Evolutionary conservation across 768 basidiomycete genomes (phyloP).

Genomic region (Mycena belliarum): DNA sequence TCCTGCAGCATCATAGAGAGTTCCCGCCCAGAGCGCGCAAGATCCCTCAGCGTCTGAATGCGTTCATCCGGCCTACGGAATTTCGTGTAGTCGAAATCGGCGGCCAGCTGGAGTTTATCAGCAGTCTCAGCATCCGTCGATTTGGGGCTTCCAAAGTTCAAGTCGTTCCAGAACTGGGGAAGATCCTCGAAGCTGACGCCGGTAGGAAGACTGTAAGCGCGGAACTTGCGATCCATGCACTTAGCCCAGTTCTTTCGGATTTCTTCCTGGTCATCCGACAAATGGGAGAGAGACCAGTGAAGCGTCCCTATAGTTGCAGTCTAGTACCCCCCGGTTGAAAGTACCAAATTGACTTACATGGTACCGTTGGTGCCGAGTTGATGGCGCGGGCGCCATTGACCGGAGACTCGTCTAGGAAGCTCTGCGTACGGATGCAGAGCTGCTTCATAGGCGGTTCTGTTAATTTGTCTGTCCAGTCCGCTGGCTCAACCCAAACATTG

Average conservation of each 20-base stretch:
- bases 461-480: slow-evolving; percentile 42
- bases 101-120: neutral
- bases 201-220: slow-evolving; percentile 49
- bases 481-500: slow-evolving; percentile 70
- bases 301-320: slow-evolving; percentile 57
- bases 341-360: slow-evolving; percentile 28
- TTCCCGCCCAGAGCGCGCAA: slow-evolving; percentile 18
- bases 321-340: no score
- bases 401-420: slow-evolving; percentile 41
- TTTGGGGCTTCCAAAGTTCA: slow-evolving; percentile 39
- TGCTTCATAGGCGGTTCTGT: slow-evolving; percentile 51
- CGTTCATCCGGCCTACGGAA: slow-evolving; percentile 12
- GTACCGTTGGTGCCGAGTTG: slow-evolving; percentile 18
- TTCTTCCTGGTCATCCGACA: slow-evolving; percentile 31
- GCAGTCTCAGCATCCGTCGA: neutral
- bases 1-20: slow-evolving; percentile 11
- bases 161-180: slow-evolving; percentile 43
- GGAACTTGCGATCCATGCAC: slow-evolving; percentile 45
- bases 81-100: slow-evolving; percentile 12
- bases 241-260: slow-evolving; percentile 38
- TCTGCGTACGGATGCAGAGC: slow-evolving; percentile 52
- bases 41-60: slow-evolving; percentile 4
- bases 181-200: slow-evolving; percentile 46
- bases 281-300: slow-evolving; percentile 55
- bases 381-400: slow-evolving; percentile 41